Evolutionary conservation across 345 rosid species (phyloP), one percentile per base, ranked within the genome.

Genomic region (Boechera retrofracta): DNA sequence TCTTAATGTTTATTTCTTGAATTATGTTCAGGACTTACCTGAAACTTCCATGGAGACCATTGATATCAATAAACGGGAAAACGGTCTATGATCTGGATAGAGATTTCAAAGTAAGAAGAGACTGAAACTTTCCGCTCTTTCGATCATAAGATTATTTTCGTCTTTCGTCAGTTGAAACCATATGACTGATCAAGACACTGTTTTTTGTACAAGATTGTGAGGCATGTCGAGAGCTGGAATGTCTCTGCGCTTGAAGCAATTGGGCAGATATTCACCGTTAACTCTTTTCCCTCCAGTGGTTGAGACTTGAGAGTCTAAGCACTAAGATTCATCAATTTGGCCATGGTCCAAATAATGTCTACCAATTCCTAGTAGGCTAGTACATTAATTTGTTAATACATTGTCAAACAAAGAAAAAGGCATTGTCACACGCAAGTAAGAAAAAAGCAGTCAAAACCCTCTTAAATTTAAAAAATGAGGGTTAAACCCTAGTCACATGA

Each of bases 171-270:
- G 38, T 35, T 35, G 44, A 59, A 59, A 35, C 44, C 29, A 10
- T 18, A 59, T 5, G 47, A 45, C 13, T 61, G n/a, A 72, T 58
- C 5, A 38, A 67, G 6, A 67, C 58, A 53, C 12, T 67, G 4
- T 1, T 33, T 18, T 29, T 36, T 44, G 26, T 59, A 10, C 41
- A 85, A 87, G 98, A 87, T 94, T 73, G 80, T 82, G 44, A 79
- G 82, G 86, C 97, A 94, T 83, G 83, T 86, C 0, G 98, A 94
- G 89, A 85, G 87, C 70, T 92, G 98, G 97, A 74, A 84, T 75
- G 85, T 88, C 45, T 83, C 97, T 47, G 97, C 97, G 63, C 42
- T 89, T 0, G 86, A 86, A 87, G 98, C 97, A 56, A 48, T 92
- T 60, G 82, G 81, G 65, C 97, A 94, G 87, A 87, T 92, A 67